Percentiles rank a stretch among this genome's conserved stretches.
Evolutionary conservation across 2,329 filamentous ascomycete genomes (phyloP).

Genomic region (Fusarium siculi): DNA sequence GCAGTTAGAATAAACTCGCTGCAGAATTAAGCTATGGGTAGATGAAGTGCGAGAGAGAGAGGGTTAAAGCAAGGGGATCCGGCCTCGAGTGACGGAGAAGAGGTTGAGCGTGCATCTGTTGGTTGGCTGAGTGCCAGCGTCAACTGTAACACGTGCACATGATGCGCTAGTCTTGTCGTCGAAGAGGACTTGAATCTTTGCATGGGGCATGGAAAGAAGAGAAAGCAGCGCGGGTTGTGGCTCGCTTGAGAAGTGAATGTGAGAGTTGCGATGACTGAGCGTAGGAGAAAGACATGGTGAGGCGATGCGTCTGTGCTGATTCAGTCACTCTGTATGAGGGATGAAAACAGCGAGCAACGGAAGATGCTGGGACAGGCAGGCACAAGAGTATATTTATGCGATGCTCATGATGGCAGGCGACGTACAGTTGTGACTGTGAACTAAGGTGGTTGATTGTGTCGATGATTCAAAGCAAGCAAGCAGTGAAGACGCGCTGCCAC

Average conservation of each 20-base stretch:
- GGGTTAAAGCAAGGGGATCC: background rate
- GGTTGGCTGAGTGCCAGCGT: background rate
- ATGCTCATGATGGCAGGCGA: constrained; percentile 9
- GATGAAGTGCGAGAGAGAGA: constrained; percentile 16
- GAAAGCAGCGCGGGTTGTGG: background rate
- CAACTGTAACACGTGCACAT: constrained; percentile 11
- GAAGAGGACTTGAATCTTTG: constrained; percentile 6
- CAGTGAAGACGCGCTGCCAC: constrained; percentile 19
- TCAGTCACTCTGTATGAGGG: constrained; percentile 36
- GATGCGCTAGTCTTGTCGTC: constrained; percentile 17
- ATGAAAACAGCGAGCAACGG: constrained; percentile 1
- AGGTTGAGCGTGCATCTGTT: constrained; percentile 16
- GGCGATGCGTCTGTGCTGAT: constrained; percentile 30
- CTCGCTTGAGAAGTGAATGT: constrained; percentile 33
- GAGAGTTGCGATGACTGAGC: constrained; percentile 24
- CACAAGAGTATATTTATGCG: constrained; percentile 5
- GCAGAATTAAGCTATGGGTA: constrained; percentile 1
- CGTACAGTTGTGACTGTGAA: constrained; percentile 4
- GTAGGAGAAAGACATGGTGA: background rate
- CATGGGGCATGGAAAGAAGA: background rate
- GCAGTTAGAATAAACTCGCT: constrained; percentile 37
- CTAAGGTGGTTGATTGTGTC: background rate
- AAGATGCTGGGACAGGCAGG: background rate
- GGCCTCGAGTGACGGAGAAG: background rate
- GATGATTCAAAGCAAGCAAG: background rate